Evolutionary conservation across 148 eudicot genomes (phyloP), one percentile per base, ranked within the genome.

Genomic region (Rhododendron molle): DNA sequence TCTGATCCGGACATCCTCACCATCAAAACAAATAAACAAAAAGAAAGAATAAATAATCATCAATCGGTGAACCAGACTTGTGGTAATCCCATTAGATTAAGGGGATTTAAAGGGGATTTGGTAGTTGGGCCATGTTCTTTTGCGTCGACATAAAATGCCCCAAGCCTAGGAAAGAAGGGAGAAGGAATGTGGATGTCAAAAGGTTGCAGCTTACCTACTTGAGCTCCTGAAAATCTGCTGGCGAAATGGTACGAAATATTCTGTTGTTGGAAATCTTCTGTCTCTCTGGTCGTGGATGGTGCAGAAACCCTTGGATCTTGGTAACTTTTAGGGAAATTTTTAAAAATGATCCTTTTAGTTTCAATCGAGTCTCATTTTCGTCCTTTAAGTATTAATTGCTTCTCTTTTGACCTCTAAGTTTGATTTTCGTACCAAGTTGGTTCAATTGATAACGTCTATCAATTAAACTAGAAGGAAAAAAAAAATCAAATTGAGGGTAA

Each of bases 1-100:
- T 1, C 6, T 54, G 5, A 7, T 16, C 23, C 60, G 5, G 4
- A 54, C 1, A 15, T 8, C 0, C 0, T 5, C 7, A 12, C 10
- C 4, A 4, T 16, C 20, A 1, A 18, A 54, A 54, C 56, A 54
- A 18, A 18, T 54, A 58, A 58, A 58, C 9, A 6, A 0, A 21
- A 5, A 58, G 65, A 58, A 21, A 13, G 30, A 52, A 80, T 44
- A 46, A 85, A 88, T 76, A 44, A 46, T 74, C 58, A 46, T 74
- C 58, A 86, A 79, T 16, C 4, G 32, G 16, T 56, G 62, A 71
- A 69, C 23, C 78, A 72, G 54, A 36, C 54, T 86, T 13, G 52
- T 13, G 65, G 44, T 26, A 28, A 81, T 26, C 16, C 26, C 7
- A n/a, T 34, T 38, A 16, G 26, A 20, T 58, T 58, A 58, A 58